Evolutionary conservation across 306 rosid species (phyloP).

Genomic region (Prosopis cineraria): DNA sequence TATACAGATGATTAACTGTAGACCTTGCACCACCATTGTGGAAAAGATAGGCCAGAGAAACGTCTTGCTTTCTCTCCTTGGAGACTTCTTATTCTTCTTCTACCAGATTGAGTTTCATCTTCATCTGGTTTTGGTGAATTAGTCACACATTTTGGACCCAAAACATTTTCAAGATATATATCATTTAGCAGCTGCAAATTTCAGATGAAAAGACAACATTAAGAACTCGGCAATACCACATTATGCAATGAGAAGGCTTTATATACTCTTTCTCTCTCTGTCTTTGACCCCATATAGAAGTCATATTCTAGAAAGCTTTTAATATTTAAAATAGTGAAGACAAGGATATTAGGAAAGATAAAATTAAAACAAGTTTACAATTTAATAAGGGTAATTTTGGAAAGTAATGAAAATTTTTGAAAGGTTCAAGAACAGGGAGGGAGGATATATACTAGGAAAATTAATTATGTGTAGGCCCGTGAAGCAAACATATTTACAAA

Average conservation of each 20-base stretch:
- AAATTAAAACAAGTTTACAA: too few relatives aligned
- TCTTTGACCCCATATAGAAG: too few relatives aligned
- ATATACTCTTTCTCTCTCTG: too few relatives aligned
- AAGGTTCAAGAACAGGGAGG: too few relatives aligned
- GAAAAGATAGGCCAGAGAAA: not conserved
- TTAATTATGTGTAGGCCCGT: too few relatives aligned
- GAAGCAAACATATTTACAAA: too few relatives aligned
- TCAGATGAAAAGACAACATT: not conserved
- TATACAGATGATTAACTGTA: not conserved
- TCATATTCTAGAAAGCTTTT: too few relatives aligned
- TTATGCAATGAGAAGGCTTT: not conserved
- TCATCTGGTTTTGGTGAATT: conserved; percentile 13
- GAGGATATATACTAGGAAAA: too few relatives aligned
- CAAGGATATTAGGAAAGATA: too few relatives aligned
- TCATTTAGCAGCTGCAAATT: conserved; percentile 10
- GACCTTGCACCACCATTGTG: not conserved
- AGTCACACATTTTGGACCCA: not conserved
- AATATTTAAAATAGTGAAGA: too few relatives aligned
- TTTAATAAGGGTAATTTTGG: too few relatives aligned
- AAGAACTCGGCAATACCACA: not conserved
- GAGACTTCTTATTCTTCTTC: not conserved
- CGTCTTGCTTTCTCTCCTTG: not conserved
- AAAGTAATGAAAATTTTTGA: too few relatives aligned
- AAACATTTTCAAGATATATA: not conserved
- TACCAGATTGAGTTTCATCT: not conserved